Percentiles rank a stretch among this genome's conserved stretches.
Conservation (phyloP, 129 eudicot species). For the Silybum marianum region DNA sequence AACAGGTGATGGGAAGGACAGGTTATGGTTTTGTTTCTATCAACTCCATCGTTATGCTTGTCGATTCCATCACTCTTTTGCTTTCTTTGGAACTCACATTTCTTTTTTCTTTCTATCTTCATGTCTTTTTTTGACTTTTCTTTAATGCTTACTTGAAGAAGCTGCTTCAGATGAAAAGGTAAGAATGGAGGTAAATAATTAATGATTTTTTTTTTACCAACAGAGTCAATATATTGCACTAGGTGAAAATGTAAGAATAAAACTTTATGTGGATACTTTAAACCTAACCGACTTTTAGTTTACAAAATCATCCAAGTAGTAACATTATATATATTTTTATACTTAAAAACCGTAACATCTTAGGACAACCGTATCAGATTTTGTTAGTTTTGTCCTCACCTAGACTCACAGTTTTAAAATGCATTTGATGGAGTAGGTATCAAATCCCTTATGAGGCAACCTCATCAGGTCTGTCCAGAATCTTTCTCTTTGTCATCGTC, state of each 20-base stretch:
- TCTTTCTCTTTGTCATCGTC: too few species aligned
- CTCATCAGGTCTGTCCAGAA: too few species aligned
- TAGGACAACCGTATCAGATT: too few species aligned
- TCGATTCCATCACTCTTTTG: conserved; percentile 22
- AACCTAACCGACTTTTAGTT: too few species aligned
- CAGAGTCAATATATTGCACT: not conserved
- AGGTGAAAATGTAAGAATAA: not conserved
- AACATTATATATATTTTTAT: too few species aligned
- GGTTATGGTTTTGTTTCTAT: conserved; percentile 38
- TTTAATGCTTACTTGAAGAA: not conserved
- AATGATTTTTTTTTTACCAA: not conserved
- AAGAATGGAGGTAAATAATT: not conserved
- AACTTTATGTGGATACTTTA: too few species aligned
- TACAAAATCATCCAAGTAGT: too few species aligned
- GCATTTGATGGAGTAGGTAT: too few species aligned
- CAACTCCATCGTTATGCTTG: conserved; percentile 39
- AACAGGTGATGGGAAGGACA: conserved; percentile 31
- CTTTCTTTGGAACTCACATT: conserved; percentile 32
- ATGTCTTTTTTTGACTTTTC: conserved; percentile 14
- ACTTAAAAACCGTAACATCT: too few species aligned
- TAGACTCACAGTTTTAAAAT: too few species aligned
- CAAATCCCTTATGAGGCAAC: too few species aligned
- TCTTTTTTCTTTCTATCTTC: not conserved
- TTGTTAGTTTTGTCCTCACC: too few species aligned
- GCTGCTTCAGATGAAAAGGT: not conserved